Conservation (phyloP, 495 filamentous ascomycete species). For the Hapsidospora chrysogenum region DNA sequence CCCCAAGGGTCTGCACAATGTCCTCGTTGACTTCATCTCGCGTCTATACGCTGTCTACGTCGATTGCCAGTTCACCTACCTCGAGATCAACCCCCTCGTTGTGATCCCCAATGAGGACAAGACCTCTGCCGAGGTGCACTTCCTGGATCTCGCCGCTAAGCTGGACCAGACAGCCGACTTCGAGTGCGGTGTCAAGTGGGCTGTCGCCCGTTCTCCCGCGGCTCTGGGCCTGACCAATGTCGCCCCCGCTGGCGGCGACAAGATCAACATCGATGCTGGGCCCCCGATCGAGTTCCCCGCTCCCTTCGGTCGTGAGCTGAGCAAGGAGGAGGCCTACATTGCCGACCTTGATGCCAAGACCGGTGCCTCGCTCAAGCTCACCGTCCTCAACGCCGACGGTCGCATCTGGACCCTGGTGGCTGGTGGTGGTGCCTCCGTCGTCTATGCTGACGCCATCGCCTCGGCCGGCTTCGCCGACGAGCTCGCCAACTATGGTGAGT, state of each 20-base stretch:
- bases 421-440: constrained; percentile 97
- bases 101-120: constrained; percentile 86
- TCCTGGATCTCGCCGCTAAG: constrained; percentile 97
- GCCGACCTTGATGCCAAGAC: constrained; percentile 98
- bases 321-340: constrained; percentile 97
- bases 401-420: constrained; percentile 97
- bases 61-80: constrained; percentile 99
- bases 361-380: constrained; percentile 95
- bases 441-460: constrained; percentile 97
- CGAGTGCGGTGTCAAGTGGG: constrained; percentile 98
- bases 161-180: constrained; percentile 98
- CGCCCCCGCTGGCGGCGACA: constrained; percentile 39
- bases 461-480: constrained; percentile 89
- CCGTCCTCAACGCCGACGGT: constrained; percentile 78
- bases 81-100: constrained; percentile 98
- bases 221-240: constrained; percentile 55
- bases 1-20: constrained; percentile 87
- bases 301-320: constrained; percentile 93
- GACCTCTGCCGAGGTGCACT: constrained; percentile 90
- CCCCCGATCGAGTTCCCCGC: constrained; percentile 98
- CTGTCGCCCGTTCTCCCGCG: constrained; percentile 73
- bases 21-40: constrained; percentile 89
- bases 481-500: constrained; percentile 99
- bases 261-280: constrained; percentile 89
- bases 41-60: constrained; percentile 91